Evolutionary conservation across 179 eudicot species (phyloP), one percentile per base, ranked within the genome.

Genomic region (Actinidia arguta): DNA sequence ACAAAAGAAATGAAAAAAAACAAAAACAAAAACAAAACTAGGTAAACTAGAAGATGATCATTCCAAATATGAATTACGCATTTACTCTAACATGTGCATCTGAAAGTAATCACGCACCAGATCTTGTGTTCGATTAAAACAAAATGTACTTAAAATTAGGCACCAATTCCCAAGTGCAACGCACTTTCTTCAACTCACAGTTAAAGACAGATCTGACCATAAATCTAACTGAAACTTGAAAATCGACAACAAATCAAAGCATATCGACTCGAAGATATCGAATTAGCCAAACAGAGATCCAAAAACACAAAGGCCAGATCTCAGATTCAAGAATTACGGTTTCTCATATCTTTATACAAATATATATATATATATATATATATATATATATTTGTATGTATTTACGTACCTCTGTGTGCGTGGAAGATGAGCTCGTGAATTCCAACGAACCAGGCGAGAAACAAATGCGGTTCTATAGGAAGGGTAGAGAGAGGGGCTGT

Each of bases 241-340:
- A 80, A 70, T 56, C 39, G 27, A 78, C 59, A 46, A 78, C 80
- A 82, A 82, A 78, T 67, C 48, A 59, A 76, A 64, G 73, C 83
- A 82, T 56, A 1, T 17, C 31, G 39, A 78, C 75, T 75, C 69
- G 81, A 17, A 31, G 56, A 55, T 72, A 85, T 78, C 84, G 56
- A 76, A 78, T 62, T 24, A 85, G 59, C 80, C 76, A 46, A 56
- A 82, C 42, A 82, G 76, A 75, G 78, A 73, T 70, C 73, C 62
- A 36, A 81, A 72, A 71, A 66, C 42, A 5, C 8, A 74, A 63
- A 66, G 77, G 42, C 47, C 63, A 78, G 16, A 73, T 59, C 58
- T 8, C 47, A n/a, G 25, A 55, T 66, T 61, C 76, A 59, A 74
- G 73, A 17, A 56, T n/a, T 11, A 39, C 50, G 18, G 82, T 7